Base-by-base conservation (phyloP, 108 stramenopile species). In the Aureococcus anophagefferens region DNA sequence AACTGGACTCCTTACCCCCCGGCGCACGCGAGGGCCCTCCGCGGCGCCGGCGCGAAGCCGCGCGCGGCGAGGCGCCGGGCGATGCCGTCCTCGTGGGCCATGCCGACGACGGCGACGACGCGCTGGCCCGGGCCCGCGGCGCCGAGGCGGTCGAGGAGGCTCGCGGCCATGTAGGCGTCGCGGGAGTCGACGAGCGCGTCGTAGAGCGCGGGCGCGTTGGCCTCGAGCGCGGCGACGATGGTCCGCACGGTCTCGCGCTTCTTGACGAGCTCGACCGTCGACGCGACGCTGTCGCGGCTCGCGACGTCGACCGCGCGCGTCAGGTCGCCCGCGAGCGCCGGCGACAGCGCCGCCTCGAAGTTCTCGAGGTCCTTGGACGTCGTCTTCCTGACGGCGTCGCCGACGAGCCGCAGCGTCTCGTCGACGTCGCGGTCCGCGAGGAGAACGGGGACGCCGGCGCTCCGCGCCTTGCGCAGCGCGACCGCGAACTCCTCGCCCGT, bases 41-140 rank as follows among this genome's bases (percentile, higher is more conserved):
- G n/a, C n/a, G 40, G 40, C 40, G 40, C 40, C 40, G 40, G 9
- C 9, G 40, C 40, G 25, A 25, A 59, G 21, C 51, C 51, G 1
- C 3, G 0, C 3, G 1, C 3, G 21, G 14, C 21, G 51, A 59
- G 51, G 51, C 51, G 51, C 14, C 51, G 14, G 3, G 17, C 68
- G 30, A 77, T 77, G 18, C 77, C 77, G 46, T 77, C 77, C 30
- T 73, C 73, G 63, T 77, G 77, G 35, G 73, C 77, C 29, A 74
- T 33, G 13, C 77, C 77, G 21, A 77, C 77, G 0, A 77, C 77
- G 21, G 77, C 77, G 15, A 77, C 71, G 62, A 77, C 77, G 63
- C 73, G 73, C 36, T 59, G 14, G 51, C 7, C 40, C 9, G 9
- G 51, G 51, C 1, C 25, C 51, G 14, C 21, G 51, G 51, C 21